A percentile compares a stretch with the other conserved stretches of the same genome.
Conservation (phyloP, 1,284 basidiomycete species). For the Apiotrichum siamense region DNA sequence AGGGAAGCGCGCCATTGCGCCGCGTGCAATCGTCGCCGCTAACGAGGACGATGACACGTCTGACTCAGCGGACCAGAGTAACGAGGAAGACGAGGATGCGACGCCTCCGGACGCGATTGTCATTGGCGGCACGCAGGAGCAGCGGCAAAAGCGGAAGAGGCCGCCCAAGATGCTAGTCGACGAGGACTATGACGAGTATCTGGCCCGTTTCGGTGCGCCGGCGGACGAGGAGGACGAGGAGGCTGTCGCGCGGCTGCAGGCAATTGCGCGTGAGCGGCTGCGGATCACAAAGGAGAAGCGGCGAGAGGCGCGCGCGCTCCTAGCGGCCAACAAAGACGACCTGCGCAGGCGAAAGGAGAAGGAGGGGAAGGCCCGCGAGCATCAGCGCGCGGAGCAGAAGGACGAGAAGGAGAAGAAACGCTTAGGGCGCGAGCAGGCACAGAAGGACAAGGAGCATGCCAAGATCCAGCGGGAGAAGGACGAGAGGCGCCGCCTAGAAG, state of each 20-base stretch:
- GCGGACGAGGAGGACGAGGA: slow-evolving; percentile 28
- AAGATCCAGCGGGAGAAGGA: background rate
- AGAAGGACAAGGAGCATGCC: background rate
- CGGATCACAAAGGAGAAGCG: slow-evolving; percentile 25
- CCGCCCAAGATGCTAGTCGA: slow-evolving; percentile 21
- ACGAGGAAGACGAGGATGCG: slow-evolving; percentile 5
- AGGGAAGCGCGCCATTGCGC: slow-evolving; percentile 15
- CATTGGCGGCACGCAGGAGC: slow-evolving; percentile 32
- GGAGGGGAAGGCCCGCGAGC: slow-evolving; percentile 6
- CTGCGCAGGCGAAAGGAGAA: background rate
- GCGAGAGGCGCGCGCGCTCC: slow-evolving; percentile 16
- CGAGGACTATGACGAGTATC: slow-evolving; percentile 38
- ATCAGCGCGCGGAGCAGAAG: slow-evolving; percentile 5
- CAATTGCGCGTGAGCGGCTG: slow-evolving; percentile 28
- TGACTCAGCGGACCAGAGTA: slow-evolving; percentile 12
- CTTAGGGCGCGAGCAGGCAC: background rate
- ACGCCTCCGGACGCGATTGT: slow-evolving; percentile 30
- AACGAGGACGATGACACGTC: slow-evolving; percentile 8
- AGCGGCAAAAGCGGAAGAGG: slow-evolving; percentile 3
- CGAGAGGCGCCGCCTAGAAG: background rate
- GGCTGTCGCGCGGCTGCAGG: slow-evolving; percentile 20
- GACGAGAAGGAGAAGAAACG: slow-evolving; percentile 2
- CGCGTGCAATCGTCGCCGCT: background rate
- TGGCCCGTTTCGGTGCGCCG: slow-evolving; percentile 27
- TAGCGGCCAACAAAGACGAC: background rate